These are phyloP conservation scores for Lagenidium giganteum DNA, from an alignment of 352 stramenopile genomes.

Conservation along the genomic window DNA sequence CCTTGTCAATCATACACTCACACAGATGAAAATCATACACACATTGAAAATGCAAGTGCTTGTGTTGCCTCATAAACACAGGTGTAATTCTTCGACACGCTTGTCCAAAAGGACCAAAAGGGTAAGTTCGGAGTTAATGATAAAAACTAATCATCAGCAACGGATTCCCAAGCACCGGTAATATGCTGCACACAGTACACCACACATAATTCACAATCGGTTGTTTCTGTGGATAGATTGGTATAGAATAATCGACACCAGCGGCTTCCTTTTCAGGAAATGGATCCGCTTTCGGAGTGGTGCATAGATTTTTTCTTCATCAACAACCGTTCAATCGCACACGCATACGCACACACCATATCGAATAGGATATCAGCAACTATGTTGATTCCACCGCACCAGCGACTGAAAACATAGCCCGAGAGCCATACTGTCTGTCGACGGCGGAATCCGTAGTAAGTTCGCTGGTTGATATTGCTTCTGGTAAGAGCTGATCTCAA, in stretches of 20 bases:
- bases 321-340: conserved; percentile 32
- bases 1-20: conserved; percentile 19
- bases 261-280: conserved; percentile 16
- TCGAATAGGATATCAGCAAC: conserved; percentile 60
- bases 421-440: too few relatives aligned
- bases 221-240: conserved; percentile 61
- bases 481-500: conserved; percentile 82
- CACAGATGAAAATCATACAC: conserved; percentile 14
- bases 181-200: not conserved
- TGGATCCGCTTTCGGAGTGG: conserved; percentile 63
- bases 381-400: conserved; percentile 73
- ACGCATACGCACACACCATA: conserved; percentile 18
- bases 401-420: conserved; percentile 15
- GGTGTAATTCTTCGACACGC: conserved; percentile 79
- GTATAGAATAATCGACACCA: conserved; percentile 68
- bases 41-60: conserved; percentile 7
- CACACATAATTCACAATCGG: conserved; percentile 3
- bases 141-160: conserved; percentile 61
- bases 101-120: conserved; percentile 79
- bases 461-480: conserved; percentile 79
- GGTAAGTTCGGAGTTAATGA: conserved; percentile 71
- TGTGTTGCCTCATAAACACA: conserved; percentile 87
- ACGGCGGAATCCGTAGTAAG: conserved; percentile 85
- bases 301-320: conserved; percentile 88
- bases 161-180: conserved; percentile 1